Conservation (phyloP, 805 yeast genomes). For the Ogataea dorogensis region DNA sequence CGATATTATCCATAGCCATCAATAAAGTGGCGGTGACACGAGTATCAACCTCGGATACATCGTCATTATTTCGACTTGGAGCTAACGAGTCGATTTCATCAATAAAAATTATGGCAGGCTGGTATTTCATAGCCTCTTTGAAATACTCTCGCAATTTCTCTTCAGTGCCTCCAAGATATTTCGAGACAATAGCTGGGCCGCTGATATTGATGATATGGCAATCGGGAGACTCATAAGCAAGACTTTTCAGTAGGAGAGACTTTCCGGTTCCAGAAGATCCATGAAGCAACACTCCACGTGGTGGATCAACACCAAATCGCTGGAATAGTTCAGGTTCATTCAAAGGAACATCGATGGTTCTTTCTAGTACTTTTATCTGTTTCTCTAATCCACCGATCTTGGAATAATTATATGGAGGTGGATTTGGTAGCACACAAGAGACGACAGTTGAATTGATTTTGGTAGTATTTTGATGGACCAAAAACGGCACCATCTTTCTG, state of each 20-base stretch:
- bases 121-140: constrained; percentile 78
- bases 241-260: constrained; percentile 79
- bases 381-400: constrained; percentile 73
- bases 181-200: constrained; percentile 90
- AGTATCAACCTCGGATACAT: constrained; percentile 85
- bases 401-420: constrained; percentile 39
- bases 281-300: constrained; percentile 87
- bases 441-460: constrained; percentile 34
- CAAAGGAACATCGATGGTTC: constrained; percentile 77
- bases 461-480: constrained; percentile 28
- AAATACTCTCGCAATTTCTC: constrained; percentile 77
- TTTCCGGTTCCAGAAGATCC: constrained; percentile 99
- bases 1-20: constrained; percentile 79
- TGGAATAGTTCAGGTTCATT: constrained; percentile 72
- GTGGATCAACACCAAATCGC: constrained; percentile 87
- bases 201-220: constrained; percentile 85
- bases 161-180: constrained; percentile 94
- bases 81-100: constrained; percentile 94
- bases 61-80: constrained; percentile 81
- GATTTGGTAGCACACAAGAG: constrained; percentile 38
- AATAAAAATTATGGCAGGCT: constrained; percentile 83
- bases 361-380: constrained; percentile 59
- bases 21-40: constrained; percentile 86
- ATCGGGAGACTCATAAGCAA: constrained; percentile 65
- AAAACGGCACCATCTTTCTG: constrained; percentile 20